Evolutionary conservation across 2,329 filamentous ascomycete species (phyloP), one percentile per base, ranked within the genome.

Genomic region (Aspergillus amoenus): DNA sequence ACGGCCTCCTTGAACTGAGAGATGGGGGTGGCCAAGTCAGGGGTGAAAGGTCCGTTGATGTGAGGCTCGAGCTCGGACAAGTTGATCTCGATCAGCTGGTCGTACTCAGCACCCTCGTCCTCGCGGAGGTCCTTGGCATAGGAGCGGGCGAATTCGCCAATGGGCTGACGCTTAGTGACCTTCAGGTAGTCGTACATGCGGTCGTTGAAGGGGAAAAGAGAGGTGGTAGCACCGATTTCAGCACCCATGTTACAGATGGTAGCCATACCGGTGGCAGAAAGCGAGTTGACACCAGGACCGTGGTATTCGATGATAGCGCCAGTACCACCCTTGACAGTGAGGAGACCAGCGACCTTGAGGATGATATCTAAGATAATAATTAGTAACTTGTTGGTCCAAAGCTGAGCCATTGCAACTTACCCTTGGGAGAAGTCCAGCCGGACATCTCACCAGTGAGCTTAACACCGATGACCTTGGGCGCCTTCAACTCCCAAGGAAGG

Each of bases 11-110:
- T 91, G 82, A 97, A 96, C 82, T 97, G 94, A 80, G 91, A 96
- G 76, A 99, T 95, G 51, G 94, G 94, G 7, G 94, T 97, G 55
- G 92, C 93, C 79, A 99, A 84, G 86, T 99, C 94, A 61, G 94
- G 94, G 27, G 94, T 99, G 86, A 97, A 97, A 64, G 94, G 94
- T 65, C 94, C 94, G 82, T 99, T 99, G 82, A 99, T 92, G 76
- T 97, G 91, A 66, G 94, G 94, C 83, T 99, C 94, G 48, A 99
- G 88, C 78, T 93, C 90, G 58, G 86, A 89, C 55, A 99, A 86
- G 83, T 99, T 93, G 80, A 99, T 91, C 81, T 97, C 93, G 70
- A 97, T 91, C 66, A 97, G 78, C 80, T 97, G 85, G 77, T 99
- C 94, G 78, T 97, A 99, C 79, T 97, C 88, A 66, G 91, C 90